phyloP scores from a whole-genome alignment of 2,329 filamentous ascomycete genomes.

The Fusarium sp. region DNA sequence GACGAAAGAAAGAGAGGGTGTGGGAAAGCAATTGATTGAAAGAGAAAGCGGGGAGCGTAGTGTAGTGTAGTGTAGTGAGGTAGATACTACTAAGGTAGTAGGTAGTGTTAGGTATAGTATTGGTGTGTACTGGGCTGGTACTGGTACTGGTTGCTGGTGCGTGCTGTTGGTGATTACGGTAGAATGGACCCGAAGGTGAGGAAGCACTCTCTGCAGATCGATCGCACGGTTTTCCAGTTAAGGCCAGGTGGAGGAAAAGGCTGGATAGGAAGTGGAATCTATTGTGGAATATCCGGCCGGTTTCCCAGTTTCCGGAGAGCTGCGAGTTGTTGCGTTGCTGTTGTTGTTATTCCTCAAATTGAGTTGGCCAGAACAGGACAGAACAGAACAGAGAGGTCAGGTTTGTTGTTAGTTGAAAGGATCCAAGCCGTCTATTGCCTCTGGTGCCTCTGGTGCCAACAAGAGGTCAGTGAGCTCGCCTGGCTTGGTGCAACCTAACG shows the following conservation, averaged over 20 bases:
- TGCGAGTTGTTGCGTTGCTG: not conserved
- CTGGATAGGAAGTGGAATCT: slow-evolving; percentile 24
- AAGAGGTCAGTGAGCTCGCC: slow-evolving; percentile 43
- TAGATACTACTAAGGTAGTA: not conserved
- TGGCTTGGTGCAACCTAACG: slow-evolving; percentile 31
- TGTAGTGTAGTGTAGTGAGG: slow-evolving; percentile 4
- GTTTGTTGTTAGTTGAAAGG: slow-evolving; percentile 29
- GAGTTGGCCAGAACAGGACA: not conserved
- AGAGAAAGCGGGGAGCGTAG: slow-evolving; percentile 35
- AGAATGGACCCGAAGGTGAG: slow-evolving; percentile 38
- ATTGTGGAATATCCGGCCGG: slow-evolving; percentile 6
- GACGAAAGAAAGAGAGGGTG: slow-evolving; percentile 36
- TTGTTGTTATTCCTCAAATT: not conserved
- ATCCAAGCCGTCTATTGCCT: slow-evolving; percentile 37
- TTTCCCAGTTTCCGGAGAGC: slow-evolving; percentile 1
- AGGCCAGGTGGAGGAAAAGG: slow-evolving; percentile 23
- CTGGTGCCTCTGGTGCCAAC: slow-evolving; percentile 26
- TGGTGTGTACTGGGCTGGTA: not conserved
- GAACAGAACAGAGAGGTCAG: slow-evolving; percentile 1
- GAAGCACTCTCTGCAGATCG: slow-evolving; percentile 42
- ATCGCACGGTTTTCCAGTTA: slow-evolving; percentile 40
- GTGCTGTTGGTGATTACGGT: slow-evolving; percentile 25
- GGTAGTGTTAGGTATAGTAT: not conserved
- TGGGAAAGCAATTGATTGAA: slow-evolving; percentile 2
- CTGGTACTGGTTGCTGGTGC: not conserved